These are phyloP conservation scores for Plicaturopsis crispa DNA, from an alignment of 768 basidiomycete species.

Conservation along the genomic window DNA sequence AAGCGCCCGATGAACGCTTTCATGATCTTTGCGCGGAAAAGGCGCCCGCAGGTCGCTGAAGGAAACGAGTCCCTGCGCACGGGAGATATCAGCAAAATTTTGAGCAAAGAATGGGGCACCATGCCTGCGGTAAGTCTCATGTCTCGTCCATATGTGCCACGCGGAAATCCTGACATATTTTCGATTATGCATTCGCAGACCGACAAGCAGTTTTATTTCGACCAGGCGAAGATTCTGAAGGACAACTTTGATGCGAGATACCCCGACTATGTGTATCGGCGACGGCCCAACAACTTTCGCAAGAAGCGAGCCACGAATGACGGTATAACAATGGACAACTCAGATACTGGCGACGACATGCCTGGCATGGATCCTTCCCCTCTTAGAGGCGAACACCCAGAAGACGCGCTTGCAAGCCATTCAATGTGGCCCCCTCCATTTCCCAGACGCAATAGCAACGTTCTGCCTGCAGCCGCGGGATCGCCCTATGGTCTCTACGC, in stretches of 20 bases:
- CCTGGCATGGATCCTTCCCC: no score
- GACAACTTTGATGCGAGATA: constrained; percentile 81
- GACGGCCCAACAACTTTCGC: constrained; percentile 82
- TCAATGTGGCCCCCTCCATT: no score
- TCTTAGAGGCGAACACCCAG: no score
- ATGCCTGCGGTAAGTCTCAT: constrained; percentile 58
- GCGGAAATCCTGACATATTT: constrained; percentile 7
- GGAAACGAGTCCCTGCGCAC: constrained; percentile 87
- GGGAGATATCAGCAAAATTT: constrained; percentile 83
- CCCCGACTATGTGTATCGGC: constrained; percentile 85
- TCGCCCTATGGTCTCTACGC: no score
- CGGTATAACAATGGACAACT: no score
- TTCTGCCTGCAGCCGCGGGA: no score
- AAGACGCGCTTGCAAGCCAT: no score
- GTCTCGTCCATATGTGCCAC: neutral
- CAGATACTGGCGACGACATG: no score
- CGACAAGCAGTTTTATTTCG: constrained; percentile 83
- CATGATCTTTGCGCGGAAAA: constrained; percentile 84
- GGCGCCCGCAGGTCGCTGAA: constrained; percentile 79
- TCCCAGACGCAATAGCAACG: no score
- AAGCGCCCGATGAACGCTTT: constrained; percentile 92
- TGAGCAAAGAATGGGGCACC: constrained; percentile 79
- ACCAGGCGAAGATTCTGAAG: constrained; percentile 80
- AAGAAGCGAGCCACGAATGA: constrained; percentile 45
- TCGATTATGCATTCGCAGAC: constrained; percentile 29